Percentiles rank a stretch among this genome's conserved stretches.
phyloP scores from a whole-genome alignment of 1,139 yeast species.

The Yamadazyma blattariae region DNA sequence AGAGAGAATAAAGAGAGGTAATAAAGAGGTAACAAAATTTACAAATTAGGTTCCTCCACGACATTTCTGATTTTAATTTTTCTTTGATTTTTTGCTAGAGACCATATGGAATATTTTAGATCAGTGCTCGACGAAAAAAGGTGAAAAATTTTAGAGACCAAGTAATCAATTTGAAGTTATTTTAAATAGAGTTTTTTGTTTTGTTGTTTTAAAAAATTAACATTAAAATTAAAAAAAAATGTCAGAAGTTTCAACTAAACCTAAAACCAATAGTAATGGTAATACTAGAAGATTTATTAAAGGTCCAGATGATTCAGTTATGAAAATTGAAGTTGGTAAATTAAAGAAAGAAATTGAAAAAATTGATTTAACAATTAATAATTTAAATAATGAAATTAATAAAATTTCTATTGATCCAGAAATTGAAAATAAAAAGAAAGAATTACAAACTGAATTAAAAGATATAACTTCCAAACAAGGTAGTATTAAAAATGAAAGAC shows the following conservation, averaged over 20 bases:
- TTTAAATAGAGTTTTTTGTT: too few relatives aligned
- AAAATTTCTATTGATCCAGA: conserved; percentile 41
- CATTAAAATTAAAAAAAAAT: conserved; percentile 14
- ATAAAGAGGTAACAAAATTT: too few relatives aligned
- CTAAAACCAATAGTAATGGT: conserved; percentile 5
- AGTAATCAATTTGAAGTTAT: too few relatives aligned
- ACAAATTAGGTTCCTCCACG: conserved; percentile 1
- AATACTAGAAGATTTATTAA: conserved; percentile 49
- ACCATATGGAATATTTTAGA: too few relatives aligned
- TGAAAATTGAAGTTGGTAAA: conserved; percentile 57
- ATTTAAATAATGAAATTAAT: conserved; percentile 42
- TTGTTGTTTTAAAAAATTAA: too few relatives aligned
- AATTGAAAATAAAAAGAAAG: conserved; percentile 55
- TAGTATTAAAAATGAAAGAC: conserved; percentile 68
- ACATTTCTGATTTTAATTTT: background rate
- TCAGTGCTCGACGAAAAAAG: conserved; percentile 4
- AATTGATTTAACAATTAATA: conserved; percentile 52
- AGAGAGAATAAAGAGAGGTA: too few relatives aligned
- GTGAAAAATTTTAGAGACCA: conserved; percentile 7
- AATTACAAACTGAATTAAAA: conserved; percentile 63
- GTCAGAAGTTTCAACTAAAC: conserved; percentile 17
- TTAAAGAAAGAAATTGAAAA: conserved; percentile 69
- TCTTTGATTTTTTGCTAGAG: too few relatives aligned
- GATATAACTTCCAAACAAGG: conserved; percentile 66
- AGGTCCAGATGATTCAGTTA: conserved; percentile 70